Conservation (phyloP, 495 filamentous ascomycete genomes). For the Xeromyces bisporus region DNA sequence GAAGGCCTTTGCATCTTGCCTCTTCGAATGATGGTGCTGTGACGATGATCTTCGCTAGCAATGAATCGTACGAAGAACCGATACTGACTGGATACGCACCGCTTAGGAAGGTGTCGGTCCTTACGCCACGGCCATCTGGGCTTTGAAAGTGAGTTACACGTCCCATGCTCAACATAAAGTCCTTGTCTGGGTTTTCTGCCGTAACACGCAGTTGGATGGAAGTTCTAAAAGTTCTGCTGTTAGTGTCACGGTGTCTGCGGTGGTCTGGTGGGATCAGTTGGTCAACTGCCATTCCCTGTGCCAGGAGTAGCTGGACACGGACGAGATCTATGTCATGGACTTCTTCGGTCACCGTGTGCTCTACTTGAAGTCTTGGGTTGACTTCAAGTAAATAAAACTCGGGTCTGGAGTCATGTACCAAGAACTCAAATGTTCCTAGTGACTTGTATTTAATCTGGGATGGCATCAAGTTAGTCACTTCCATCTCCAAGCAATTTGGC, state of each 20-base stretch:
- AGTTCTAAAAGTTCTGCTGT: too few relatives aligned
- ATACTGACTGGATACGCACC: conserved; percentile 22
- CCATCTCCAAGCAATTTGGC: too few relatives aligned
- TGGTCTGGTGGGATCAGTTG: conserved; percentile 18
- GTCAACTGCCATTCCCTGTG: conserved; percentile 30
- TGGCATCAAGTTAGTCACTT: too few relatives aligned
- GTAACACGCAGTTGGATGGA: conserved; percentile 43
- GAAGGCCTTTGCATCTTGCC: conserved; percentile 31
- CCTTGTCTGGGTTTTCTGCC: conserved; percentile 35
- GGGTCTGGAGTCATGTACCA: conserved; percentile 35
- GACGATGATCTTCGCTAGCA: conserved; percentile 46
- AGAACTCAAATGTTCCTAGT: conserved; percentile 44
- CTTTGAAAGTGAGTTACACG: conserved; percentile 35
- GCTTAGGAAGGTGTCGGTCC: conserved; percentile 41
- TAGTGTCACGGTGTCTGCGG: too few relatives aligned
- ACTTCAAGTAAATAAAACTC: conserved; percentile 51
- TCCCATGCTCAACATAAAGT: conserved; percentile 40
- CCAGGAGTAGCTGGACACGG: conserved; percentile 34
- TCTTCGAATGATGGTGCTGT: conserved; percentile 35
- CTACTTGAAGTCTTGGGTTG: too few relatives aligned
- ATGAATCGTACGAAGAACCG: conserved; percentile 39
- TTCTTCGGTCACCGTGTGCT: conserved; percentile 36
- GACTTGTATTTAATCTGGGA: conserved; percentile 31
- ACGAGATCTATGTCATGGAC: conserved; percentile 41
- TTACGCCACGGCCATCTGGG: conserved; percentile 37